A percentile compares a stretch with the other conserved stretches of the same genome.
Conservation (phyloP, 805 yeast species). For the Pichia nakasei region DNA sequence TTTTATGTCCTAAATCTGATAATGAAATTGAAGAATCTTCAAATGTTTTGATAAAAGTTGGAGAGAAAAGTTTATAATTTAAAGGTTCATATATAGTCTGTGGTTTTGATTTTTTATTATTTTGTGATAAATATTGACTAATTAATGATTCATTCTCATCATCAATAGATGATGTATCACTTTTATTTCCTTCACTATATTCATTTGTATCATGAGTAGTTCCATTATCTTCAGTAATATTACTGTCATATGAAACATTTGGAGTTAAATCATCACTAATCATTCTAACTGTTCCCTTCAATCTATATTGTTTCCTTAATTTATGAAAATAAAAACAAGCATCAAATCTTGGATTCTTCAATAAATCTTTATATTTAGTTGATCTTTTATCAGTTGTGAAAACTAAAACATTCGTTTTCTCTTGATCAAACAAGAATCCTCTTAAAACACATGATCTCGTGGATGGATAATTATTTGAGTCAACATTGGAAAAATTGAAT, state of each 20-base stretch:
- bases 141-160: constrained; percentile 10
- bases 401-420: constrained; percentile 55
- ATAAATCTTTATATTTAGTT: constrained; percentile 47
- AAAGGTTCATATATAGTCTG: constrained; percentile 10
- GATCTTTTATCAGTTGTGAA: constrained; percentile 68
- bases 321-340: constrained; percentile 66
- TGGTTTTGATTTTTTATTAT: neutral
- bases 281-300: constrained; percentile 55
- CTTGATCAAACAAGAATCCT: constrained; percentile 67
- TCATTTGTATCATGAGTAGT: neutral
- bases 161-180: constrained; percentile 6
- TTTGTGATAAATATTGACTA: constrained; percentile 7
- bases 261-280: constrained; percentile 27
- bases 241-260: neutral
- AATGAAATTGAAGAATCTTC: constrained; percentile 12
- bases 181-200: neutral
- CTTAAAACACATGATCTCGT: constrained; percentile 65
- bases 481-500: constrained; percentile 65
- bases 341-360: constrained; percentile 51
- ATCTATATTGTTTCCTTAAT: constrained; percentile 59
- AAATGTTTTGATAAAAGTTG: constrained; percentile 8
- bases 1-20: constrained; percentile 7
- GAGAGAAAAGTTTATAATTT: constrained; percentile 15
- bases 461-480: constrained; percentile 43
- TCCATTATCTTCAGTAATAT: too few relatives aligned